These are phyloP conservation scores for Ceratocystis albifundus DNA, from an alignment of 2,329 filamentous ascomycete genomes.

Conservation along the genomic window DNA sequence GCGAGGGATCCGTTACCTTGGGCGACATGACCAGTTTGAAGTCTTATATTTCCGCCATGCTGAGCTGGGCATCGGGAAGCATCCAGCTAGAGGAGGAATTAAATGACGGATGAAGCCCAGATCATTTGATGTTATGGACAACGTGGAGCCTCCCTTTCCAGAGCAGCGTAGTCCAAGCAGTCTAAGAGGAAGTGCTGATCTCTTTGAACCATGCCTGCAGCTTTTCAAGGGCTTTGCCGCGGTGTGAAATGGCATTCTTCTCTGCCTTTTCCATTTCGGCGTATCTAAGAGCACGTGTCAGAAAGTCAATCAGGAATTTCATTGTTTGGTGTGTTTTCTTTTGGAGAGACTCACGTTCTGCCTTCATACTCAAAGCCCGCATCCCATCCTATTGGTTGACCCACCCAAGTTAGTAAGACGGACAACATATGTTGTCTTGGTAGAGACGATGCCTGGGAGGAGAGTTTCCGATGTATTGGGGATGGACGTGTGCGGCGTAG, in stretches of 20 bases:
- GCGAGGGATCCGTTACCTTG: slow-evolving; percentile 54
- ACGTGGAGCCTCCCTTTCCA: not conserved
- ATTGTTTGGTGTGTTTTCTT: not conserved
- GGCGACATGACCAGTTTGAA: slow-evolving; percentile 67
- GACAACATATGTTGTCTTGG: too few species aligned
- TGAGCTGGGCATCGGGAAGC: slow-evolving; percentile 26
- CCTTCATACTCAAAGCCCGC: slow-evolving; percentile 90
- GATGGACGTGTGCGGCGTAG: not conserved
- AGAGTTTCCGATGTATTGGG: too few species aligned
- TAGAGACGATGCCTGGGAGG: too few species aligned
- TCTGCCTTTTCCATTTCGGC: slow-evolving; percentile 84
- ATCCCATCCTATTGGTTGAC: slow-evolving; percentile 65
- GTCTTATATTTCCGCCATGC: slow-evolving; percentile 49
- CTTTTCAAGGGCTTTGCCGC: slow-evolving; percentile 75
- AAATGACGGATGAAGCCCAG: not conserved
- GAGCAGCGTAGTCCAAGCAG: not conserved
- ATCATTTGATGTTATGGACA: not conserved
- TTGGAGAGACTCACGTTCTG: slow-evolving; percentile 55
- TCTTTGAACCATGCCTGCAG: slow-evolving; percentile 67
- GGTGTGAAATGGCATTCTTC: slow-evolving; percentile 91
- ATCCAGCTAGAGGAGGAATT: not conserved
- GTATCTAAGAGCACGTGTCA: slow-evolving; percentile 39
- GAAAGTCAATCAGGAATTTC: not conserved
- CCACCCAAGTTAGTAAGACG: not conserved
- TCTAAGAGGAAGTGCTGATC: slow-evolving; percentile 24